Percentiles rank a stretch among this genome's conserved stretches.
These are phyloP conservation scores for Venturia aucupariae DNA, from an alignment of 2,329 filamentous ascomycete genomes.

Conservation along the genomic window DNA sequence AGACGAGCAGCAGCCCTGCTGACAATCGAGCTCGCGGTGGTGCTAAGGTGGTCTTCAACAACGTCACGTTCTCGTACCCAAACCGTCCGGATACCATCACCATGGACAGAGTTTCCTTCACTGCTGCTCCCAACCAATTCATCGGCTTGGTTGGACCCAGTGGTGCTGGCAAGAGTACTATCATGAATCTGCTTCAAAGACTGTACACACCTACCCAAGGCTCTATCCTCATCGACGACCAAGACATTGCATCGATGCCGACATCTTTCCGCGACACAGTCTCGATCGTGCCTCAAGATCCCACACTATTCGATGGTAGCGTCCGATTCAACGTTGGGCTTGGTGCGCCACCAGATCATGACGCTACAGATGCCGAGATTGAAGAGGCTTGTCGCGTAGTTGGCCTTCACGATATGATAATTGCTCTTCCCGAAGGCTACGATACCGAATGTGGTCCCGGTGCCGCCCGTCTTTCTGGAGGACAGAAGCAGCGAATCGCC, in stretches of 20 bases:
- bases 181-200: slow-evolving; percentile 28
- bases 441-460: slow-evolving; percentile 34
- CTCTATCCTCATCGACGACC: slow-evolving; percentile 39
- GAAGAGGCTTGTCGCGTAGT: slow-evolving; percentile 32
- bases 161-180: slow-evolving; percentile 35
- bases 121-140: slow-evolving; percentile 28
- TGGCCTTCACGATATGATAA: slow-evolving; percentile 35
- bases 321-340: slow-evolving; percentile 37
- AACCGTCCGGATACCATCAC: slow-evolving; percentile 32
- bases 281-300: slow-evolving; percentile 37
- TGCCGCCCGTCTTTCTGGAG: slow-evolving; percentile 36
- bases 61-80: slow-evolving; percentile 33
- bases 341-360: slow-evolving; percentile 25
- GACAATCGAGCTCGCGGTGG: slow-evolving; percentile 47
- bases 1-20: slow-evolving; percentile 30
- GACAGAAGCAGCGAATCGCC: slow-evolving; percentile 37
- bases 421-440: slow-evolving; percentile 38
- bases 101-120: slow-evolving; percentile 29
- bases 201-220: slow-evolving; percentile 31
- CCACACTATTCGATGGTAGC: slow-evolving; percentile 36
- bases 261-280: slow-evolving; percentile 30
- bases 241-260: slow-evolving; percentile 33
- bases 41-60: slow-evolving; percentile 36
- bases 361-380: slow-evolving; percentile 22
- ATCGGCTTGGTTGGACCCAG: slow-evolving; percentile 36